Evolutionary conservation across 148 eudicot species (phyloP).

Genomic region (Beta vulgaris): DNA sequence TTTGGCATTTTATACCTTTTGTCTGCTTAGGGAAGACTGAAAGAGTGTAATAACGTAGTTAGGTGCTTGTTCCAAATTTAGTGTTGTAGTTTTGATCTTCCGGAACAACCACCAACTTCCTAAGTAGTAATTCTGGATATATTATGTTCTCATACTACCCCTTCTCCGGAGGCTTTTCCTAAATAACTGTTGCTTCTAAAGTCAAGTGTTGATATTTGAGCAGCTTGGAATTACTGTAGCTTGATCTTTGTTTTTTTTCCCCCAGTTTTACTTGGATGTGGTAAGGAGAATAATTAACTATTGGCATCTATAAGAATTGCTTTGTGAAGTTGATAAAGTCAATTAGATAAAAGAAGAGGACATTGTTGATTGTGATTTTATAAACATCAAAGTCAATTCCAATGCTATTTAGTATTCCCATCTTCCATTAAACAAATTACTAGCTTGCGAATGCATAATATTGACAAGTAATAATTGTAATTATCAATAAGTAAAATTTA

Average conservation of each 20-base stretch:
- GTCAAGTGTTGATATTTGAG: neutral
- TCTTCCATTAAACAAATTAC: neutral
- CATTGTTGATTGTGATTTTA: neutral
- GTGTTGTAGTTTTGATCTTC: neutral
- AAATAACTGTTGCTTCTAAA: neutral
- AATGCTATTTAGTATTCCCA: neutral
- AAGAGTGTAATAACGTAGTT: neutral
- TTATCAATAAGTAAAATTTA: too few relatives aligned
- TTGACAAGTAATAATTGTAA: too few relatives aligned
- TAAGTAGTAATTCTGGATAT: neutral
- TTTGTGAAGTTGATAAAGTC: neutral
- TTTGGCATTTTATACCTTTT: neutral
- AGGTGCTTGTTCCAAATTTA: neutral
- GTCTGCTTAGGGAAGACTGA: neutral
- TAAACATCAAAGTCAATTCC: neutral
- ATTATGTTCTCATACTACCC: neutral
- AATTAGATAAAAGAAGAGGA: neutral
- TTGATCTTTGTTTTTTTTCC: neutral
- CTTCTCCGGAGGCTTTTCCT: neutral
- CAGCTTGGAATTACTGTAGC: neutral
- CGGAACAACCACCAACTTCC: neutral
- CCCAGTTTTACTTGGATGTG: neutral
- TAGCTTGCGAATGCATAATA: too few relatives aligned
- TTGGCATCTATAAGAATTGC: neutral
- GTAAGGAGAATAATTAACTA: neutral